A percentile compares a stretch with the other conserved stretches of the same genome.
phyloP scores from a whole-genome alignment of 805 yeast species.

The Dipodascus geniculatus region DNA sequence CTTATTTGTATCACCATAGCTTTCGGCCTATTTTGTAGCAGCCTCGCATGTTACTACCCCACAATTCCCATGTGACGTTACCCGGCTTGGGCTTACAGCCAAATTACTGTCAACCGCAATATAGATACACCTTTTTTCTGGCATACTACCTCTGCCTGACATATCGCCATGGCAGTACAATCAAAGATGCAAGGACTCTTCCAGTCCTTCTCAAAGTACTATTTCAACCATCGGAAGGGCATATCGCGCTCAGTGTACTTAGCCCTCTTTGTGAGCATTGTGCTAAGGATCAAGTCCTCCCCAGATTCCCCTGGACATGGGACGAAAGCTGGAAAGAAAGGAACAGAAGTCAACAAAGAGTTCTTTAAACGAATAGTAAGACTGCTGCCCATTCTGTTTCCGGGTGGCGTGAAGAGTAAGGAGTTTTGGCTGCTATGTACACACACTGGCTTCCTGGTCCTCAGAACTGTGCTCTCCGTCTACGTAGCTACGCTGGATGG shows the following conservation, averaged over 20 bases:
- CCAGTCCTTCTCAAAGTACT: constrained; percentile 5
- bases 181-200: constrained; percentile 7
- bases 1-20: too few relatives aligned
- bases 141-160: not conserved
- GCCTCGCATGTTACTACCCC: constrained; percentile 7
- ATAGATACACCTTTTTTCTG: too few relatives aligned
- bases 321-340: constrained; percentile 4
- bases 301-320: constrained; percentile 10
- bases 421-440: constrained; percentile 30
- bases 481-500: constrained; percentile 86
- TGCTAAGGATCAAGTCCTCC: constrained; percentile 13
- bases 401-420: constrained; percentile 20
- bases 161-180: constrained; percentile 6
- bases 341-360: constrained; percentile 23
- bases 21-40: not conserved
- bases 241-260: constrained; percentile 14
- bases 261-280: constrained; percentile 13
- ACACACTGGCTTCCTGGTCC: constrained; percentile 49
- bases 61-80: constrained; percentile 8
- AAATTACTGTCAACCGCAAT: not conserved
- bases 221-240: constrained; percentile 13
- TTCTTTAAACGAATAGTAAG: constrained; percentile 20
- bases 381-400: constrained; percentile 25
- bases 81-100: constrained; percentile 3
- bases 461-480: constrained; percentile 63